A percentile compares a stretch with the other conserved stretches of the same genome.
Evolutionary conservation across 148 eudicot species (phyloP).

Genomic region (Bassia scoparia): DNA sequence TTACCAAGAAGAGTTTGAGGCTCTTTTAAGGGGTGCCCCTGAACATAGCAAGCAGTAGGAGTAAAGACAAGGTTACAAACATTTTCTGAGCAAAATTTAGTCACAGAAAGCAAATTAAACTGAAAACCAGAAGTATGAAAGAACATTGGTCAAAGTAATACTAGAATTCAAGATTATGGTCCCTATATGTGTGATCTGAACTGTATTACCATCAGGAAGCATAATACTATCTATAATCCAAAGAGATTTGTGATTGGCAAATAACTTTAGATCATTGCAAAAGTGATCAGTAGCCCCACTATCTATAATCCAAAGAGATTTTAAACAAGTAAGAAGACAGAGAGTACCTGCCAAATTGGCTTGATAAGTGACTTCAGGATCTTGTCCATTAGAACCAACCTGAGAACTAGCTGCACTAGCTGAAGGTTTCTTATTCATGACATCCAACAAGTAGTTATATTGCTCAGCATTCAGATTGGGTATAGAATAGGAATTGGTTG

Average conservation of each 20-base stretch:
- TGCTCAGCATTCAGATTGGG: too few relatives aligned
- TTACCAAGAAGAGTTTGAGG: not conserved
- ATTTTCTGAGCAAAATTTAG: not conserved
- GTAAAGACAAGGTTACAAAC: not conserved
- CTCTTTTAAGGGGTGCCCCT: not conserved
- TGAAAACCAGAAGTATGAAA: not conserved
- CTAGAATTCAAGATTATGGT: too few relatives aligned
- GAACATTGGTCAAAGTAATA: not conserved
- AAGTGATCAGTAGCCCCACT: not conserved
- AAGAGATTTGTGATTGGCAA: not conserved
- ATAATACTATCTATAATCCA: too few relatives aligned
- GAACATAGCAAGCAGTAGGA: not conserved
- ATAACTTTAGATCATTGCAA: not conserved
- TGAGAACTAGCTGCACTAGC: too few relatives aligned
- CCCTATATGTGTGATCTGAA: not conserved
- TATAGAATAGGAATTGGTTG: too few relatives aligned
- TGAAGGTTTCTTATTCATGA: not conserved
- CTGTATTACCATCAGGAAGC: not conserved
- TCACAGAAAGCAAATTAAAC: too few relatives aligned
- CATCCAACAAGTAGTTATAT: too few relatives aligned
- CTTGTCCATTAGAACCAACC: too few relatives aligned
- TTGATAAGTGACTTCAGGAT: too few relatives aligned
- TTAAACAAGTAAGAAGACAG: not conserved
- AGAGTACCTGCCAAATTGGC: not conserved
- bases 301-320: not conserved